Conservation (phyloP, 139 green algal species). For the Chlorella sp. region DNA sequence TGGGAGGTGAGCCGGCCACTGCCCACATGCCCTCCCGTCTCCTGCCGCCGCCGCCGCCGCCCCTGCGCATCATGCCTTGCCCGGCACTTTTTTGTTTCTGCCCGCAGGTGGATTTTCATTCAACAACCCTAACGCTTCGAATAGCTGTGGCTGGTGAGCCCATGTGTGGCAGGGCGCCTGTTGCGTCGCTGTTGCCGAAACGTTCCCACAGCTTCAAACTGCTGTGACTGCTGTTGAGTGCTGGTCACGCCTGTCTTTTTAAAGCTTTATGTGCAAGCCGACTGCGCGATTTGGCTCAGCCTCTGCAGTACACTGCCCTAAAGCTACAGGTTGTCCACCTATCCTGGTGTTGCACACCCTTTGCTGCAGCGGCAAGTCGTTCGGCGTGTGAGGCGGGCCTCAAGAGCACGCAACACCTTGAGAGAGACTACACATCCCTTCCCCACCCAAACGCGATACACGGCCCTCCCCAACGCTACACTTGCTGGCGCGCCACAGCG, state of each 20-base stretch:
- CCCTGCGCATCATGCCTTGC: not conserved
- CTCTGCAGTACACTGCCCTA: no score
- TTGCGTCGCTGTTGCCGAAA: no score
- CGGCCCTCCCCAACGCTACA: no score
- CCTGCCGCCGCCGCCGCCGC: not conserved
- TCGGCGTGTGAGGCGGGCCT: slow-evolving; percentile 66
- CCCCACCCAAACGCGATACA: not conserved
- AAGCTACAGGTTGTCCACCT: no score
- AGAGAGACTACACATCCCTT: not conserved
- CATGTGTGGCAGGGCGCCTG: no score
- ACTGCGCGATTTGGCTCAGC: no score
- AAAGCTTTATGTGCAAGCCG: no score
- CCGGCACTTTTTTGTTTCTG: no score
- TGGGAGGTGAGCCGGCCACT: not conserved
- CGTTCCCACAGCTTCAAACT: no score
- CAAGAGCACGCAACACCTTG: not conserved
- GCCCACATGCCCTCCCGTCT: no score
- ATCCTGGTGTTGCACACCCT: not conserved
- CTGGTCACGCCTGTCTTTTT: not conserved
- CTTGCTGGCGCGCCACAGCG: no score
- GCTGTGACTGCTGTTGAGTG: no score
- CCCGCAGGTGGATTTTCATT: slow-evolving; percentile 79
- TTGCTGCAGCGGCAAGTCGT: slow-evolving; percentile 86
- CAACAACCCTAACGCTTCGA: slow-evolving; percentile 86
- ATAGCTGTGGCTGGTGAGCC: slow-evolving; percentile 55